Conservation (phyloP, 352 stramenopile species). For the Pythium chondricola region DNA sequence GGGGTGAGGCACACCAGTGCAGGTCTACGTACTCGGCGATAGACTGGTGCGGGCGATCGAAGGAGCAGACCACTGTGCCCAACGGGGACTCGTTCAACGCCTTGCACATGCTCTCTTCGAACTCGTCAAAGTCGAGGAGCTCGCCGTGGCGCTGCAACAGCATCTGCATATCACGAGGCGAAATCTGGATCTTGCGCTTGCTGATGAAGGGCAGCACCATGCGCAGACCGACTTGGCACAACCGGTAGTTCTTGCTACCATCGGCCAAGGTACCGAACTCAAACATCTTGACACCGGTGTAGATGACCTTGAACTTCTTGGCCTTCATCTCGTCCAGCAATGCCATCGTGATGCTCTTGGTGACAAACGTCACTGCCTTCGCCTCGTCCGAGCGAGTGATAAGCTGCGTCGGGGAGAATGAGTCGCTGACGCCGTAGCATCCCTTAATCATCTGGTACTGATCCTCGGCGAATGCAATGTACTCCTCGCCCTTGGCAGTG, state of each 20-base stretch:
- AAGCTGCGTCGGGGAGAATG: slow-evolving; percentile 72
- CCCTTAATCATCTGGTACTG: slow-evolving; percentile 59
- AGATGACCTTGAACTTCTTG: slow-evolving; percentile 86
- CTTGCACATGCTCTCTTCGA: slow-evolving; percentile 40
- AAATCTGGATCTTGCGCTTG: slow-evolving; percentile 58
- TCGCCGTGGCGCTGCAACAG: slow-evolving; percentile 78
- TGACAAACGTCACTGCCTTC: slow-evolving; percentile 84
- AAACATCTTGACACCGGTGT: slow-evolving; percentile 91
- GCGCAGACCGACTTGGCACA: slow-evolving; percentile 84
- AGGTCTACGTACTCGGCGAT: slow-evolving; percentile 53
- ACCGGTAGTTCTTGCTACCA: slow-evolving; percentile 73
- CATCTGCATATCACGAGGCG: slow-evolving; percentile 75
- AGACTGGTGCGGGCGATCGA: slow-evolving; percentile 51
- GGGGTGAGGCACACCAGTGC: too few species aligned
- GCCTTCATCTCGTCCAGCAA: slow-evolving; percentile 80
- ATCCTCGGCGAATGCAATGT: slow-evolving; percentile 55
- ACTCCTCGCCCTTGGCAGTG: slow-evolving; percentile 60
- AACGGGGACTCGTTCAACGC: slow-evolving; percentile 53
- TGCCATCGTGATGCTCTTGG: slow-evolving; percentile 75
- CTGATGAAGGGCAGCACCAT: slow-evolving; percentile 83
- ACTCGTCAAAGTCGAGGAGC: slow-evolving; percentile 80
- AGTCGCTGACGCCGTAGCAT: slow-evolving; percentile 66
- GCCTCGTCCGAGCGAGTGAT: slow-evolving; percentile 85
- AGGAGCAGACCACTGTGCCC: slow-evolving; percentile 74
- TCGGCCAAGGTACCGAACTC: slow-evolving; percentile 77